Percentiles rank a stretch among this genome's conserved stretches.
phyloP scores from a whole-genome alignment of 2,329 filamentous ascomycete species.

The Xylariaceae sp. region DNA sequence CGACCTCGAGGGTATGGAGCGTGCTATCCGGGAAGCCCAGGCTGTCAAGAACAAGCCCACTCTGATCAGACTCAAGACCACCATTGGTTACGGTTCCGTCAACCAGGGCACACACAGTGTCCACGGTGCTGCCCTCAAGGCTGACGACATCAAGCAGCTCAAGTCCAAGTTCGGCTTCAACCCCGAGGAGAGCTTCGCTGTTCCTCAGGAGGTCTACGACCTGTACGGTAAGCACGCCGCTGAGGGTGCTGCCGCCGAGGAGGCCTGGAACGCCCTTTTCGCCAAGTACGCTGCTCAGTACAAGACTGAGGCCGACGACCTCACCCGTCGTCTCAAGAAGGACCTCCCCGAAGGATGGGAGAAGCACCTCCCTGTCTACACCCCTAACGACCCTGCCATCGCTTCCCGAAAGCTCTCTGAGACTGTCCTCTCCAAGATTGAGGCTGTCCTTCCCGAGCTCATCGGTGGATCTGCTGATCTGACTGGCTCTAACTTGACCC shows the following conservation, averaged over 20 bases:
- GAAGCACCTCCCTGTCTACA: slow-evolving; percentile 88
- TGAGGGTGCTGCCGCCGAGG: slow-evolving; percentile 80
- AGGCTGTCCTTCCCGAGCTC: slow-evolving; percentile 78
- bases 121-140: slow-evolving; percentile 93
- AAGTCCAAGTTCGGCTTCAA: slow-evolving; percentile 97
- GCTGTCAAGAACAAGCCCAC: slow-evolving; percentile 93
- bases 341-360: slow-evolving; percentile 95
- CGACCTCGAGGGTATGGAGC: slow-evolving; percentile 83
- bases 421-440: slow-evolving; percentile 82
- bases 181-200: slow-evolving; percentile 85
- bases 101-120: slow-evolving; percentile 92
- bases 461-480: slow-evolving; percentile 94
- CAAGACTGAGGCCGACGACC: slow-evolving; percentile 73
- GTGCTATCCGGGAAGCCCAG: slow-evolving; percentile 78
- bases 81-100: slow-evolving; percentile 92
- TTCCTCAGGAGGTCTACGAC: slow-evolving; percentile 93
- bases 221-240: slow-evolving; percentile 77
- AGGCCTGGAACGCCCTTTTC: slow-evolving; percentile 93
- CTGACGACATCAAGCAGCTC: slow-evolving; percentile 86
- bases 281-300: slow-evolving; percentile 77
- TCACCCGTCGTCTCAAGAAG: slow-evolving; percentile 71
- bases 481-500: slow-evolving; percentile 97
- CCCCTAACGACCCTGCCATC: slow-evolving; percentile 73
- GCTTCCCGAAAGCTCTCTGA: slow-evolving; percentile 97
- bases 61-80: slow-evolving; percentile 94